Conservation (phyloP, 352 stramenopile species). For the Ophiocytium majus region DNA sequence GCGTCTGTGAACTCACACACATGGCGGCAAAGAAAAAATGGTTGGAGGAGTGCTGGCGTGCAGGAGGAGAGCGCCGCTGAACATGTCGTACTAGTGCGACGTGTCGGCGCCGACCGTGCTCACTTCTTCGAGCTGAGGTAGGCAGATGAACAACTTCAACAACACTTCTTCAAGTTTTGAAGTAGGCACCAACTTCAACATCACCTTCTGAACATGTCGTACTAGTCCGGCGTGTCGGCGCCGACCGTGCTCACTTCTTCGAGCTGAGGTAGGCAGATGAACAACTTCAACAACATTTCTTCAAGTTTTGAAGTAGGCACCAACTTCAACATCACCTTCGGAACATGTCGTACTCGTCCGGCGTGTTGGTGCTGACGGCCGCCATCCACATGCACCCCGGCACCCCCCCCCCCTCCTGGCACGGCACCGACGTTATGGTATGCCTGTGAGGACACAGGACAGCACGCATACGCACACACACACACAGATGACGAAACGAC, state of each 20-base stretch:
- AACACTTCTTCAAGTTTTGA: background rate
- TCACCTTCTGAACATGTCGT: background rate
- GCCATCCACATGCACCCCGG: slow-evolving; percentile 12
- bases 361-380: background rate
- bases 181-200: background rate
- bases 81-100: background rate
- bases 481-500: background rate
- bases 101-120: background rate
- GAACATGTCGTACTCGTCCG: background rate
- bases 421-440: slow-evolving; percentile 11
- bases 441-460: background rate
- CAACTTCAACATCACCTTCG: background rate
- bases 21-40: background rate
- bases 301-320: background rate
- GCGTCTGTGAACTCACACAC: background rate
- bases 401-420: background rate
- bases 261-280: too few species aligned
- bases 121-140: too few species aligned
- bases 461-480: background rate
- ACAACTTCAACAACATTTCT: background rate
- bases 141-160: too few species aligned
- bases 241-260: background rate
- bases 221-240: background rate
- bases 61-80: too few species aligned
- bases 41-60: background rate